These are phyloP conservation scores for Kalanchoe fedtschenkoi DNA, from an alignment of 164 flowering plant species.

Conservation along the genomic window DNA sequence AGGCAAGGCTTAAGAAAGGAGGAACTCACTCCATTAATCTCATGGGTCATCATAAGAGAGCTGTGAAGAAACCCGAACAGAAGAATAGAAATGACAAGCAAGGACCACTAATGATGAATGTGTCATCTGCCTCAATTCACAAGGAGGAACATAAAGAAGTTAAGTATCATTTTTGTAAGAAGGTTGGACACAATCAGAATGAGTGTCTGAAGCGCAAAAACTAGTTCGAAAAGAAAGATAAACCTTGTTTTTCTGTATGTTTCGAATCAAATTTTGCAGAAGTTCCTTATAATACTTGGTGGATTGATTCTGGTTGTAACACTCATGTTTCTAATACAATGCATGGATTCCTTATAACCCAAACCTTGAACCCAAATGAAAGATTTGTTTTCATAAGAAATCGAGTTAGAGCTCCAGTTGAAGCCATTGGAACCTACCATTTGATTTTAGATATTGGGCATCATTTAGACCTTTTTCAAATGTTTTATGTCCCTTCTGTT, in stretches of 20 bases:
- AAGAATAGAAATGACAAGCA: not conserved
- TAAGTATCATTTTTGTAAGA: not conserved
- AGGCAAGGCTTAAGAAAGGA: too few species aligned
- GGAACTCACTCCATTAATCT: too few species aligned
- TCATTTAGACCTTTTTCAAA: slow-evolving; percentile 1
- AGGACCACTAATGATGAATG: not conserved
- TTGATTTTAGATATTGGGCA: not conserved
- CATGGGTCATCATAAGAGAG: too few species aligned
- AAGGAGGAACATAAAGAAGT: not conserved
- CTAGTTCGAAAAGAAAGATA: slow-evolving; percentile 1
- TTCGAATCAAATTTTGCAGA: slow-evolving; percentile 11
- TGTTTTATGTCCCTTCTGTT: slow-evolving; percentile 4
- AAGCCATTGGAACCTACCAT: not conserved
- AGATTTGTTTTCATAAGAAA: not conserved
- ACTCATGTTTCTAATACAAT: slow-evolving; percentile 8
- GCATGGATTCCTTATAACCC: slow-evolving; percentile 11
- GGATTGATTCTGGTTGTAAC: too few species aligned
- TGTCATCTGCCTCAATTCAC: not conserved
- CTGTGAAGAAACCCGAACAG: not conserved
- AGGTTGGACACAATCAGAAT: not conserved
- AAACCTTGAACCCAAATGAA: not conserved
- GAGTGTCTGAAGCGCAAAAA: slow-evolving; percentile 5
- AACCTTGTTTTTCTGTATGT: not conserved
- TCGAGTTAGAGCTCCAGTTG: not conserved
- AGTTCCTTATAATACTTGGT: too few species aligned